Evolutionary conservation across 768 basidiomycete species (phyloP), one percentile per base, ranked within the genome.

Genomic region (Psilocybe sp.): DNA sequence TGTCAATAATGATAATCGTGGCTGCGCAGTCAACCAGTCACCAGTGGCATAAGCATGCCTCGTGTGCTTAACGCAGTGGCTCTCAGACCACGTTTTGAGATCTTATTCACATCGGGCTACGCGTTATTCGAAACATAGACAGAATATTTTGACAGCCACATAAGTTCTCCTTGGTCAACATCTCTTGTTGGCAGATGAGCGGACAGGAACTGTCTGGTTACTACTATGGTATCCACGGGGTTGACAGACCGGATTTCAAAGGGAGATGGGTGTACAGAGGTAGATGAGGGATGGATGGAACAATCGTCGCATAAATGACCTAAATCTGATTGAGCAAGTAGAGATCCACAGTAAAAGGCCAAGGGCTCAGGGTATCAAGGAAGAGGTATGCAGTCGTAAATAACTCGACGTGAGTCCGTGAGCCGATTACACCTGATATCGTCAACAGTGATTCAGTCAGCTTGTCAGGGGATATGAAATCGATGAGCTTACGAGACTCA

Each of bases 401-500:
- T 62, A 57, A 47, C 58, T 58, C 51, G 46, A 53, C 32, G 51
- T 37, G 51, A 39, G 42, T 31, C 46, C 33, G 47, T 28, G 18
- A 16, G 49, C 38, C 51, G 32, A 42, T 60, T 52, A 63, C 45
- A 63, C 62, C 62, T 63, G 43, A 41, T 53, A 35, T 34, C 7
- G 23, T n/a, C 38, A 42, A 16, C 23, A 49, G 41, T 43, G 13
- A 46, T 38, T 34, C 39, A 40, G 19, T 36, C 12, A 16, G 12
- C 41, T 40, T 47, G 19, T 35, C 32, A 2, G 4, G 37, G 16
- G 35, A 51, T 34, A 20, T 13, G 19, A 34, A 40, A 35, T 18
- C n/a, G 33, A 15, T 18, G 4, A 16, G 68, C 76, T 56, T 58
- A 98, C 94, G 77, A 98, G 72, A 67, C 92, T 94, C 51, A 98